Conservation (phyloP, 805 yeast species). For the Ogataea sp. region DNA sequence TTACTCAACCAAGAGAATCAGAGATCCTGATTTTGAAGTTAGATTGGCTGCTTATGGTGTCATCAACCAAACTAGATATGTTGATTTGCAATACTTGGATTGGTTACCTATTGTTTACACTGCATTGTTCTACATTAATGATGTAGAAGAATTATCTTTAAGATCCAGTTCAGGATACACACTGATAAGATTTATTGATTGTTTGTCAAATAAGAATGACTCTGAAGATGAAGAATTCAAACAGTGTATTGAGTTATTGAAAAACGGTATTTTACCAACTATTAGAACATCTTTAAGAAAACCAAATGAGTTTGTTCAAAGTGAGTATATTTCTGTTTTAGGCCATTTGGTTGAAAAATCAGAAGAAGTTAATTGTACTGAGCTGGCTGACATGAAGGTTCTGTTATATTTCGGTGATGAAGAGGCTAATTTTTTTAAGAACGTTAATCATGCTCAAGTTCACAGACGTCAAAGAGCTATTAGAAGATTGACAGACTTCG, state of each 20-base stretch:
- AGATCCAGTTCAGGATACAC: conserved; percentile 68
- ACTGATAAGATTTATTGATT: conserved; percentile 58
- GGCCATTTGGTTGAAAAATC: conserved; percentile 50
- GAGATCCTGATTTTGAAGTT: conserved; percentile 72
- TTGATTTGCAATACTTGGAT: conserved; percentile 37
- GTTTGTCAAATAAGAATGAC: conserved; percentile 27
- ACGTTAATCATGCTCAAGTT: conserved; percentile 74
- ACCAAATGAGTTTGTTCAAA: conserved; percentile 51
- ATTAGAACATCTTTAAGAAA: conserved; percentile 61
- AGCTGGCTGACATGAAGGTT: conserved; percentile 57
- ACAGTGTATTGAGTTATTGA: conserved; percentile 37
- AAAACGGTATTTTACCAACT: conserved; percentile 52
- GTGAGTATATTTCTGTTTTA: conserved; percentile 62
- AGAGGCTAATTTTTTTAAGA: conserved; percentile 57
- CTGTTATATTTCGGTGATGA: conserved; percentile 62
- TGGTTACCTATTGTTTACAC: conserved; percentile 78
- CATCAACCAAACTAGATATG: conserved; percentile 50
- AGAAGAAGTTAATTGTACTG: conserved; percentile 26
- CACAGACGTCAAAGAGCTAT: conserved; percentile 84
- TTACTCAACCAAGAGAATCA: conserved; percentile 50
- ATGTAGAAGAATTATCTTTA: conserved; percentile 70
- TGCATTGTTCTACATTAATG: conserved; percentile 63
- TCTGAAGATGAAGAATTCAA: conserved; percentile 20
- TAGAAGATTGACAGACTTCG: conserved; percentile 43
- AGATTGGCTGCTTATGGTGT: conserved; percentile 59